phyloP scores from a whole-genome alignment of 371 early-diverging fungal species.

The Coemansia sp. region DNA sequence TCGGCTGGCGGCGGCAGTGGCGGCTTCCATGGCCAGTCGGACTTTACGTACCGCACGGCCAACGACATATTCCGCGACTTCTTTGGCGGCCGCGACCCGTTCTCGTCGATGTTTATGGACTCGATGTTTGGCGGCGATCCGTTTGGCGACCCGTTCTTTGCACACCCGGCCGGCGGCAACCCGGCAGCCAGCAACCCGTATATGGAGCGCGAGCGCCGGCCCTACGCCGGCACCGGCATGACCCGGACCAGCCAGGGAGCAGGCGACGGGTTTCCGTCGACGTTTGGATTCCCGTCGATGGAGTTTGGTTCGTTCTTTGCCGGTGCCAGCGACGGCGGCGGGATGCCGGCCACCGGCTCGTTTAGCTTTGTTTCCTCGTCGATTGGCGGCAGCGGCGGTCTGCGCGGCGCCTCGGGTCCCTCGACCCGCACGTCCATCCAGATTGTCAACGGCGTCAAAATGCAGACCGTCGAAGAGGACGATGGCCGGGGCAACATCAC shows the following conservation, averaged over 20 bases:
- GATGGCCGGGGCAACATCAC: conserved; percentile 46
- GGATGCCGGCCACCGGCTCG: conserved; percentile 37
- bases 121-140: conserved; percentile 35
- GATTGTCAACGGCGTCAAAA: conserved; percentile 40
- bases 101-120: conserved; percentile 45
- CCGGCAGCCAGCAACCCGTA: conserved; percentile 7
- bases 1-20: conserved; percentile 2
- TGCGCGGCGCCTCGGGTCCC: conserved; percentile 32
- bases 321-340: conserved; percentile 7
- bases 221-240: conserved; percentile 22
- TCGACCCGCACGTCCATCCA: conserved; percentile 41
- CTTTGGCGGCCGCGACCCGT: conserved; percentile 51
- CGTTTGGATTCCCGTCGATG: conserved; percentile 22
- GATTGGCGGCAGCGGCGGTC: conserved; percentile 30
- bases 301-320: conserved; percentile 25
- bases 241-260: conserved; percentile 1
- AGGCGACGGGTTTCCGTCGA: conserved; percentile 11
- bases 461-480: conserved; percentile 45
- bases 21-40: conserved; percentile 6
- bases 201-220: conserved; percentile 34
- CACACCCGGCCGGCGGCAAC: not conserved
- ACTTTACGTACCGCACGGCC: conserved; percentile 41
- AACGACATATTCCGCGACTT: conserved; percentile 52
- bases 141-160: conserved; percentile 38
- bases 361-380: conserved; percentile 49